Base-by-base conservation (phyloP, 495 filamentous ascomycete genomes). In the Durotheca rogersii region DNA sequence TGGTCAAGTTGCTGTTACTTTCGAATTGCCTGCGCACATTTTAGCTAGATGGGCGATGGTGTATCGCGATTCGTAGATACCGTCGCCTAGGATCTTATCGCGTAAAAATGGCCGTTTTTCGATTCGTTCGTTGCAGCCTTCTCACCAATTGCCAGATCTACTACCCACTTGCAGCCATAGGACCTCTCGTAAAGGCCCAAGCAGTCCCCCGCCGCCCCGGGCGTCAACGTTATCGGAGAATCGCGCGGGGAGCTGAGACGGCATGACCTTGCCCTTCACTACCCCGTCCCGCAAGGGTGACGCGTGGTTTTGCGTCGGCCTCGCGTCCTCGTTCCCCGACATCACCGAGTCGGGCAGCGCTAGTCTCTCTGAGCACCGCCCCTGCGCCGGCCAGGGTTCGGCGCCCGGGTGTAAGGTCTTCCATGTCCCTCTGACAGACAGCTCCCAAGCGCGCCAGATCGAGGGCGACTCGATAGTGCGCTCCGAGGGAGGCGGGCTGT, bases 371-470 rank as follows among this genome's bases (percentile, higher is more conserved):
- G 51, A 67, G 23, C 47, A 56, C 9, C 56, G 61, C 7, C n/a
- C 47, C 12, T 71, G 66, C 41, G 25, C 35, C n/a, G 21, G 53
- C 1, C 60, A 56, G 12, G 60, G 70, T 17, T 56, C 58, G 2
- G 25, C 25, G 7, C 67, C 73, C 1, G 68, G 70, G 18, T 84
- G 81, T 70, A 82, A 79, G 53, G 76, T 78, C 17, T 82, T 81
- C 49, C 65, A 57, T 32, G 73, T 82, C 23, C 75, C 80, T 20
- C 64, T 66, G 23, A 54, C 41, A 11, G 67, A 74, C 25, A 58
- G 47, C 44, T 62, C 75, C 2, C 69, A 71, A 36, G 62, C 53
- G 18, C 25, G 42, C n/a, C 60, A 74, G 30, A 58, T 74, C 0
- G 73, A 81, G 14, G 53, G 67, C 2, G 71, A 72, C 0, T 39